Conservation (phyloP, 208 protist species). For the Acanthamoeba healyi region DNA sequence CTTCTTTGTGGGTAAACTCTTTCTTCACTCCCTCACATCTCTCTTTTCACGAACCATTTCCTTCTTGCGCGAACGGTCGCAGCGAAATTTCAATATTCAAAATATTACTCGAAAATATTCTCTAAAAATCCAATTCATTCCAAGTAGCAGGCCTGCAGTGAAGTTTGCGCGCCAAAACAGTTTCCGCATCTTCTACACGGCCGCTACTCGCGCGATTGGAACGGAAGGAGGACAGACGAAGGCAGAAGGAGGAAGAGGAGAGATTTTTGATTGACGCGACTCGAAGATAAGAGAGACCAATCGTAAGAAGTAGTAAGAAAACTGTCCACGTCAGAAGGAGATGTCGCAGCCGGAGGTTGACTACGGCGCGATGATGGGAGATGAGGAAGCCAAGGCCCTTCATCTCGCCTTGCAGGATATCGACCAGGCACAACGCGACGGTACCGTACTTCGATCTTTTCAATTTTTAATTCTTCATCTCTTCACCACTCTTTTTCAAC, state of each 20-base stretch:
- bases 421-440: constrained; percentile 11
- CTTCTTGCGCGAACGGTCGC: not conserved
- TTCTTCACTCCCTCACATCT: not conserved
- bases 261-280: too few relatives aligned
- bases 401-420: constrained; percentile 62
- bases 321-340: not conserved
- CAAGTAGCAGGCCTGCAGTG: too few relatives aligned
- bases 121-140: not conserved
- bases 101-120: not conserved
- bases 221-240: too few relatives aligned
- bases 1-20: not conserved
- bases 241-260: too few relatives aligned
- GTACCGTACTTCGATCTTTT: not conserved
- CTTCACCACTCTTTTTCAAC: not conserved
- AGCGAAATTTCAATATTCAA: not conserved
- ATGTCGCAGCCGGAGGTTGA: constrained; percentile 51
- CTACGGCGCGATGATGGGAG: constrained; percentile 11
- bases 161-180: too few relatives aligned
- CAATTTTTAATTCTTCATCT: too few relatives aligned
- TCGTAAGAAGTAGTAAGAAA: not conserved
- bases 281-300: not conserved
- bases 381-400: not conserved
- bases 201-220: too few relatives aligned
- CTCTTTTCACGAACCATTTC: not conserved
- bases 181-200: too few relatives aligned